Conservation (phyloP, 768 basidiomycete species). For the Boletus huronensis region DNA sequence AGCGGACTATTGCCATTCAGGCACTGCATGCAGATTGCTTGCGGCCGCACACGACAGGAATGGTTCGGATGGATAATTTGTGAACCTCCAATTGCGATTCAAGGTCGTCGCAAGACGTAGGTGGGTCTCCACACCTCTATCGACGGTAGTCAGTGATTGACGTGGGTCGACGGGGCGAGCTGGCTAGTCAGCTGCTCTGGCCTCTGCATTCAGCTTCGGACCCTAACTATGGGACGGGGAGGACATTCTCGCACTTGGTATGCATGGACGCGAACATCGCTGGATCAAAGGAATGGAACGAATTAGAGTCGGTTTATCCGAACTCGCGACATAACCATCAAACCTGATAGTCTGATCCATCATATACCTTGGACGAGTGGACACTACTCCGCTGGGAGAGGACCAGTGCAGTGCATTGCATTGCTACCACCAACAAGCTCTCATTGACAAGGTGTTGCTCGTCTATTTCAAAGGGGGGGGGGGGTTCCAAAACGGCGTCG, state of each 20-base stretch:
- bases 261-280: conserved; percentile 8
- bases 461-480: conserved; percentile 11
- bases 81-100: too few relatives aligned
- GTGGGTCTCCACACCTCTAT: neutral
- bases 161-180: conserved; percentile 4
- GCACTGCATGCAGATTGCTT: too few relatives aligned
- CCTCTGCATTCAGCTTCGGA: conserved; percentile 10
- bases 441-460: conserved; percentile 11
- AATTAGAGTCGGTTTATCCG: neutral
- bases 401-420: conserved; percentile 19
- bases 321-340: too few relatives aligned
- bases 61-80: too few relatives aligned
- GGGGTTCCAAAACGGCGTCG: too few relatives aligned
- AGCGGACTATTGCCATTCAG: too few relatives aligned
- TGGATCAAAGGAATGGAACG: neutral
- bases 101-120: too few relatives aligned
- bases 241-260: conserved; percentile 10
- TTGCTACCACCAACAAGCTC: conserved; percentile 9
- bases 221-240: neutral
- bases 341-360: neutral
- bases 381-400: conserved; percentile 10
- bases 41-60: too few relatives aligned
- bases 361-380: neutral
- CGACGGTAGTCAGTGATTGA: conserved; percentile 1
- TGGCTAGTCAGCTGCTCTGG: conserved; percentile 5